Evolutionary conservation across 805 yeast genomes (phyloP), one percentile per base, ranked within the genome.

Genomic region (Myxozyma lipomycoides): DNA sequence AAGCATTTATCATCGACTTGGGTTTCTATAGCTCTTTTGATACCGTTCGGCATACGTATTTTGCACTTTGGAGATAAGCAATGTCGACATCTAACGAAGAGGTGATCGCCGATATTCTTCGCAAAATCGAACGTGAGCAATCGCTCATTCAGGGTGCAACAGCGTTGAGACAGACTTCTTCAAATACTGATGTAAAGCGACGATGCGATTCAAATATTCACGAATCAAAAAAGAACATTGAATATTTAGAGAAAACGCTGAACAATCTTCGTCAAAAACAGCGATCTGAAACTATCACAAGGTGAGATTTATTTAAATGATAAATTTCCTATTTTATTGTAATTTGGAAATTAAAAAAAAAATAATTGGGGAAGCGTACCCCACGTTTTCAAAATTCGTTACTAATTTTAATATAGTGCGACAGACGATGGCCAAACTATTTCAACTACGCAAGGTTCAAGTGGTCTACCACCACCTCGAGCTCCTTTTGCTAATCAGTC

Each of bases 201-300:
- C 82, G 85, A 65, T 90, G 97, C 73, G 90, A 88, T 69, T 81
- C 88, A 24, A 87, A 84, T 62, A 89, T 93, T 60, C 75, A 91
- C 56, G 98, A 93, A 63, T 90, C 97, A 2, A 87, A 86, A 63
- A 82, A 87, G 59, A 93, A 91, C 67, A 85, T 93, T 59, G 90
- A 87, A 59, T 93, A 91, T 63, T 77, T 93, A 56, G 85, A 84
- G 64, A 86, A 85, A 51, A 81, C 89, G 4, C 73, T 93, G 60
- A 74, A 76, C 46, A 84, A 84, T 60, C 71, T 88, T 46, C 70
- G 74, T 36, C 49, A 78, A 18, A 73, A 70, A 55, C 55, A 63
- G 37, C 46, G 36, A 18, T 45, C 60, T 9, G 36, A 35, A 7
- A 6, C n/a, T 4, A 18, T 40, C 32, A 7, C 32, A 12, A 28